A percentile compares a stretch with the other conserved stretches of the same genome.
phyloP scores from a whole-genome alignment of 169 alveolate species.

The Plasmodium relictum region DNA sequence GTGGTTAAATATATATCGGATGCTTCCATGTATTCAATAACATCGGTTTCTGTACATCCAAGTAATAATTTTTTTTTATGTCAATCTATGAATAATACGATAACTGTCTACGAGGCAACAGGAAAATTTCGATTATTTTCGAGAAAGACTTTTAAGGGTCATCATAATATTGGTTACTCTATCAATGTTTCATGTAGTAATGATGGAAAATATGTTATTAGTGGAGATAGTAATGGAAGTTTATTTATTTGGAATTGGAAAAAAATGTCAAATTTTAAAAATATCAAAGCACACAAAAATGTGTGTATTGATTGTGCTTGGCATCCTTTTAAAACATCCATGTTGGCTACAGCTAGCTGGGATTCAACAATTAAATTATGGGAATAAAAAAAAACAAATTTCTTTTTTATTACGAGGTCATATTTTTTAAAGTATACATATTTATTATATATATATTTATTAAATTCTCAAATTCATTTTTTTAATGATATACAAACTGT shows the following conservation, averaged over 20 bases:
- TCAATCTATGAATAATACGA: slow-evolving; percentile 95
- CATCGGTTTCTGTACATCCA: slow-evolving; percentile 95
- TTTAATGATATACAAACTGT: neutral
- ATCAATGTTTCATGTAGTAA: slow-evolving; percentile 95
- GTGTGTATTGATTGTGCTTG: slow-evolving; percentile 96
- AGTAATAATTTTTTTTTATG: slow-evolving; percentile 94
- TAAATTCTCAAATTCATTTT: no score
- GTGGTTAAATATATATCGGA: slow-evolving; percentile 96
- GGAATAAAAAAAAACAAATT: slow-evolving; percentile 87
- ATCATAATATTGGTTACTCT: slow-evolving; percentile 95
- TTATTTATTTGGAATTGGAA: slow-evolving; percentile 98
- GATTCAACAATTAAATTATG: slow-evolving; percentile 97
- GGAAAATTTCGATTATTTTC: slow-evolving; percentile 91
- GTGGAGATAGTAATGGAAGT: slow-evolving; percentile 97
- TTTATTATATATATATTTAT: no score
- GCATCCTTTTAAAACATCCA: slow-evolving; percentile 96
- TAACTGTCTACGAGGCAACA: slow-evolving; percentile 95
- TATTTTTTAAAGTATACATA: neutral
- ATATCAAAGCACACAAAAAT: slow-evolving; percentile 95
- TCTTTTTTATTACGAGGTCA: neutral
- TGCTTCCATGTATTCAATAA: slow-evolving; percentile 96
- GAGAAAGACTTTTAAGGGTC: slow-evolving; percentile 96
- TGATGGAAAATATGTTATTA: slow-evolving; percentile 95
- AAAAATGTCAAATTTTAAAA: slow-evolving; percentile 92
- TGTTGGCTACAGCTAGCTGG: slow-evolving; percentile 97